phyloP scores from a whole-genome alignment of 768 basidiomycete genomes.

The Antrodiella citrinella region DNA sequence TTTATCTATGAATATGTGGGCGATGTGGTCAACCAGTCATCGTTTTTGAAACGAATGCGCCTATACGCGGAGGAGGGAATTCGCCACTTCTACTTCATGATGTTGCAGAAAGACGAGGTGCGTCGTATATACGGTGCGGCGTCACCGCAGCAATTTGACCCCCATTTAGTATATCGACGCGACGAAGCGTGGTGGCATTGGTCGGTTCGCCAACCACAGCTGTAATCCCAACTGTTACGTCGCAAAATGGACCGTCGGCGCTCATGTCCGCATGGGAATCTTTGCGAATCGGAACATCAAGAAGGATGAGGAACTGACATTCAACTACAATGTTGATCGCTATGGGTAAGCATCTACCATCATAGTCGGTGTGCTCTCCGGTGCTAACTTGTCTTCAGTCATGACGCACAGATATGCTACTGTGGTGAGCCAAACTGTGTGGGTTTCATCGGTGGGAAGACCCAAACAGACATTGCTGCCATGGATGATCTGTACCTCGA shows the following conservation, averaged over 20 bases:
- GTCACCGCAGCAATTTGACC: too few relatives aligned
- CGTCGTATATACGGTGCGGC: too few relatives aligned
- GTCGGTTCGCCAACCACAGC: constrained; percentile 96
- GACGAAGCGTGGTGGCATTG: constrained; percentile 93
- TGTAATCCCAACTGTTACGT: constrained; percentile 98
- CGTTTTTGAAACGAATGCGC: constrained; percentile 91
- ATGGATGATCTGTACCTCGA: constrained; percentile 96
- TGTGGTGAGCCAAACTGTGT: constrained; percentile 95
- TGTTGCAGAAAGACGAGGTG: constrained; percentile 96
- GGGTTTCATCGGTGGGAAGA: constrained; percentile 95
- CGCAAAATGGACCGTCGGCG: constrained; percentile 93
- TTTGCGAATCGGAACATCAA: constrained; percentile 80
- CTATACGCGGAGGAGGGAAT: constrained; percentile 92
- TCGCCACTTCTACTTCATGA: constrained; percentile 98
- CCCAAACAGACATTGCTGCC: constrained; percentile 89
- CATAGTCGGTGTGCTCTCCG: background rate
- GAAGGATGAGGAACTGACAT: constrained; percentile 86
- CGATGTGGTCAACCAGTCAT: constrained; percentile 82
- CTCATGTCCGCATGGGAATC: constrained; percentile 92
- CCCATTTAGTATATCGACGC: constrained; percentile 99
- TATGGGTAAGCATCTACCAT: constrained; percentile 70
- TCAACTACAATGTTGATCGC: constrained; percentile 99
- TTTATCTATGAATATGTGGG: constrained; percentile 99
- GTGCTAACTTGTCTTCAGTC: constrained; percentile 36
- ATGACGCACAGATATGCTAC: constrained; percentile 90